These are phyloP conservation scores for Colletotrichum tabaci DNA, from an alignment of 2,329 filamentous ascomycete species.

Conservation along the genomic window DNA sequence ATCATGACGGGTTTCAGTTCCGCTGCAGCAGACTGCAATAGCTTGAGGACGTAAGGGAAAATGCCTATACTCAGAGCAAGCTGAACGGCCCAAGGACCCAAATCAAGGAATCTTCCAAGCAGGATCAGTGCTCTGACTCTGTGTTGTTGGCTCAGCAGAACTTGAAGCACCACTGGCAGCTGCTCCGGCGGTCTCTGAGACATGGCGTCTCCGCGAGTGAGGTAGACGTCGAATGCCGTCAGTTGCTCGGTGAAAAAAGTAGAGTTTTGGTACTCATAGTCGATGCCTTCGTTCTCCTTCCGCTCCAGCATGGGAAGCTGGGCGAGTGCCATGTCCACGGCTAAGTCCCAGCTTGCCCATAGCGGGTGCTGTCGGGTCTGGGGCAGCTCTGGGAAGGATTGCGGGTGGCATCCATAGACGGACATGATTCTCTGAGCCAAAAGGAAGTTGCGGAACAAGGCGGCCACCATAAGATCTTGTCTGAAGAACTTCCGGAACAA, in stretches of 20 bases:
- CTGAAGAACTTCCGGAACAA: constrained; percentile 97
- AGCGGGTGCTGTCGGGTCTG: constrained; percentile 95
- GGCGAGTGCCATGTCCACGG: constrained; percentile 93
- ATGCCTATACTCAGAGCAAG: constrained; percentile 97
- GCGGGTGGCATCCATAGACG: constrained; percentile 94
- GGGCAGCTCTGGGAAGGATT: constrained; percentile 91
- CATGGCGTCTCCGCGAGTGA: constrained; percentile 84
- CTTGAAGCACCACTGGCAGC: constrained; percentile 94
- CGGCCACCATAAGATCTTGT: constrained; percentile 99
- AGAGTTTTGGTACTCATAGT: constrained; percentile 96
- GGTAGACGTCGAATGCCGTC: constrained; percentile 96
- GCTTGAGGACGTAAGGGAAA: constrained; percentile 98
- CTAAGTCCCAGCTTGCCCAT: constrained; percentile 98
- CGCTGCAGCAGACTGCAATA: constrained; percentile 93
- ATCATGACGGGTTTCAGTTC: constrained; percentile 99
- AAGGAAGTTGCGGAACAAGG: constrained; percentile 95
- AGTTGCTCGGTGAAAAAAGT: constrained; percentile 97
- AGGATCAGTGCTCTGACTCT: constrained; percentile 91
- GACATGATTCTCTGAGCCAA: constrained; percentile 96
- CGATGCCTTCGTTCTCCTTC: constrained; percentile 79
- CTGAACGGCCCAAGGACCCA: constrained; percentile 99
- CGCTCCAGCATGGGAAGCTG: constrained; percentile 90
- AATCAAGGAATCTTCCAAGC: constrained; percentile 91
- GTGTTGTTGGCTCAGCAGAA: constrained; percentile 95
- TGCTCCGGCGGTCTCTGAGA: constrained; percentile 93